phyloP scores from a whole-genome alignment of 2,329 filamentous ascomycete genomes.

The Domatiomyces globalis region DNA sequence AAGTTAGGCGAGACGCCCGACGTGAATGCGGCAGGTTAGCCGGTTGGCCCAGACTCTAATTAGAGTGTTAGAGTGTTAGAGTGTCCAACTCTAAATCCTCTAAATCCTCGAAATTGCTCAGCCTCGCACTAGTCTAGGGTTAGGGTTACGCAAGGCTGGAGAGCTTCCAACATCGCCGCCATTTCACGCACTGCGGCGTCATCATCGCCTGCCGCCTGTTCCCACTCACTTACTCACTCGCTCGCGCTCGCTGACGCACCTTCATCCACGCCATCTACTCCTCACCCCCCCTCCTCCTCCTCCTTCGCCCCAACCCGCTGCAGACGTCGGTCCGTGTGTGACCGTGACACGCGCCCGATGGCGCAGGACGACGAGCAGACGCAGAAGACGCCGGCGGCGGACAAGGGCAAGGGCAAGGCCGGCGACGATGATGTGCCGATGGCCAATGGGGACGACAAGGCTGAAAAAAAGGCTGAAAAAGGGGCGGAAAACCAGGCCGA shows the following conservation, averaged over 20 bases:
- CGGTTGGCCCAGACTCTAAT: too few species aligned
- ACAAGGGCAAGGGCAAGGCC: slow-evolving; percentile 96
- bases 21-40: not conserved
- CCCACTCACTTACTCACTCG: too few species aligned
- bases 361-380: slow-evolving; percentile 58
- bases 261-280: not conserved
- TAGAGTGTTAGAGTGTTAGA: too few species aligned
- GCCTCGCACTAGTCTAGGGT: not conserved
- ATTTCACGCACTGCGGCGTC: not conserved
- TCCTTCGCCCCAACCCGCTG: too few species aligned
- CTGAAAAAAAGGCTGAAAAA: slow-evolving; percentile 58
- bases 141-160: not conserved
- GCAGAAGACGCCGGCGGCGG: slow-evolving; percentile 65
- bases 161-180: not conserved
- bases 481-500: slow-evolving; percentile 55
- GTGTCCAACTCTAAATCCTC: too few species aligned
- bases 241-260: too few species aligned
- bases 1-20: not conserved
- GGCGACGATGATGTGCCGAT: slow-evolving; percentile 49
- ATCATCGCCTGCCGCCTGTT: too few species aligned
- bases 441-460: slow-evolving; percentile 38
- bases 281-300: too few species aligned
- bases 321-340: not conserved
- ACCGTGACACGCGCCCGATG: slow-evolving; percentile 41
- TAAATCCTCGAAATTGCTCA: too few species aligned